Evolutionary conservation across 164 flowering plant species (phyloP).

Genomic region (Macadamia tetraphylla): DNA sequence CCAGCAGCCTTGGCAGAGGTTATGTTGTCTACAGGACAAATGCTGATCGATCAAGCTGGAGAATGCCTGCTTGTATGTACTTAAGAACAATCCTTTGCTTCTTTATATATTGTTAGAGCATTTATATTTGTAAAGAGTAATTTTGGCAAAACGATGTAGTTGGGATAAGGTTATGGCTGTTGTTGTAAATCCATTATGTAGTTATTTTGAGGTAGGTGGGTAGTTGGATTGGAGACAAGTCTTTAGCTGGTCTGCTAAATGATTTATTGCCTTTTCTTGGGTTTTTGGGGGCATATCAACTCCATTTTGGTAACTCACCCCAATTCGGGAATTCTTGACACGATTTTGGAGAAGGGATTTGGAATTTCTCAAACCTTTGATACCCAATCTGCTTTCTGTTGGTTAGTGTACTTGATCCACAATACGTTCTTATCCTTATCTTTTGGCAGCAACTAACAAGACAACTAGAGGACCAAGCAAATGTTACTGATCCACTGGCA

Average conservation of each 20-base stretch:
- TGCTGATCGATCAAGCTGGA: conserved; percentile 52
- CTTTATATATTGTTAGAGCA: not conserved
- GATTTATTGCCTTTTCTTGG: not conserved
- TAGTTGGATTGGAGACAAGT: too few species aligned
- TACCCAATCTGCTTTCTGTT: not conserved
- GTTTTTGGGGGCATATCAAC: too few species aligned
- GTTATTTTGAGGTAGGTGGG: too few species aligned
- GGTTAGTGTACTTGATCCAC: not conserved
- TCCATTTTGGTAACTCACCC: not conserved
- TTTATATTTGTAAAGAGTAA: not conserved
- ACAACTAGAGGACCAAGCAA: conserved; percentile 51
- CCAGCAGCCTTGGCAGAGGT: conserved; percentile 75
- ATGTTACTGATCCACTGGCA: conserved; percentile 39
- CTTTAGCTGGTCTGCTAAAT: too few species aligned
- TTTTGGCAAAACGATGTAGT: not conserved
- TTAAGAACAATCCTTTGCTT: conserved; percentile 1
- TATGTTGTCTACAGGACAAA: conserved; percentile 47
- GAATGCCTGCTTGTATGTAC: conserved; percentile 56
- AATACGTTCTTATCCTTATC: too few species aligned
- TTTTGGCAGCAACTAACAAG: conserved; percentile 60
- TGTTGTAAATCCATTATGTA: not conserved
- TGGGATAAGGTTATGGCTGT: too few species aligned
- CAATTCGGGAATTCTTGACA: not conserved
- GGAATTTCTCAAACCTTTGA: not conserved
- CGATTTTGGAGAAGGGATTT: not conserved